Percentiles rank a stretch among this genome's conserved stretches.
Evolutionary conservation across 2,329 filamentous ascomycete genomes (phyloP).

Genomic region (Nemania diffusa): DNA sequence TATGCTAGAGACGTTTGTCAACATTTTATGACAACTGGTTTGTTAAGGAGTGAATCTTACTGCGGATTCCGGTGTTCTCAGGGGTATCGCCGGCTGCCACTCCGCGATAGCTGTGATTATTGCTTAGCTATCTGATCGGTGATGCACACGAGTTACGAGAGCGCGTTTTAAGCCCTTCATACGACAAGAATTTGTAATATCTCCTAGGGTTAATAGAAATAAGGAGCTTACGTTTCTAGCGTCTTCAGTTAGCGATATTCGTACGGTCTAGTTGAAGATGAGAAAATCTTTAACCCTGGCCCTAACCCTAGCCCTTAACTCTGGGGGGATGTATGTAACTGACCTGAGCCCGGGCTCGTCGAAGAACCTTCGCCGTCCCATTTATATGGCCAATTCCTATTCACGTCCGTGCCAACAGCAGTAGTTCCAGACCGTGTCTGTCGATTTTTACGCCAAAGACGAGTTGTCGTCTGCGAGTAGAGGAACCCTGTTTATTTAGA

Average conservation of each 20-base stretch:
- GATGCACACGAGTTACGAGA: not conserved
- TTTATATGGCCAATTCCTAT: slow-evolving; percentile 63
- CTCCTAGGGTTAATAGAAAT: not conserved
- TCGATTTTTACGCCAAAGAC: slow-evolving; percentile 66
- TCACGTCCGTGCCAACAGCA: slow-evolving; percentile 60
- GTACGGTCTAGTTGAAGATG: not conserved
- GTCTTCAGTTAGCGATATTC: slow-evolving; percentile 25
- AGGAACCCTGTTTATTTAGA: slow-evolving; percentile 55
- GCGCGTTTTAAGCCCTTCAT: not conserved
- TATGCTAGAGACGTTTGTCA: slow-evolving; percentile 53
- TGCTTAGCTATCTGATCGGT: slow-evolving; percentile 15
- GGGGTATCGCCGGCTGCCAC: slow-evolving; percentile 56
- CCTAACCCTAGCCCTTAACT: too few species aligned
- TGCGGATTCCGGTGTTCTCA: slow-evolving; percentile 56
- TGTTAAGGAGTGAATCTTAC: slow-evolving; percentile 33
- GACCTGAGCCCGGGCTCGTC: slow-evolving; percentile 57
- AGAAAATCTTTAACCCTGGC: too few species aligned
- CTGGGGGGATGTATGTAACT: too few species aligned
- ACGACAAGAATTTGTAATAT: not conserved
- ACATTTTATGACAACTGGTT: slow-evolving; percentile 3
- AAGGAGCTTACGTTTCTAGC: slow-evolving; percentile 43
- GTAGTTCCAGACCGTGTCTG: slow-evolving; percentile 52
- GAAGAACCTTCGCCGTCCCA: slow-evolving; percentile 58
- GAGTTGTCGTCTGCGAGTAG: slow-evolving; percentile 61
- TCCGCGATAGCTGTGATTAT: slow-evolving; percentile 55